Percentiles rank a stretch among this genome's conserved stretches.
These are phyloP conservation scores for Xylaria sp. DNA, from an alignment of 2,329 filamentous ascomycete species.

Conservation along the genomic window DNA sequence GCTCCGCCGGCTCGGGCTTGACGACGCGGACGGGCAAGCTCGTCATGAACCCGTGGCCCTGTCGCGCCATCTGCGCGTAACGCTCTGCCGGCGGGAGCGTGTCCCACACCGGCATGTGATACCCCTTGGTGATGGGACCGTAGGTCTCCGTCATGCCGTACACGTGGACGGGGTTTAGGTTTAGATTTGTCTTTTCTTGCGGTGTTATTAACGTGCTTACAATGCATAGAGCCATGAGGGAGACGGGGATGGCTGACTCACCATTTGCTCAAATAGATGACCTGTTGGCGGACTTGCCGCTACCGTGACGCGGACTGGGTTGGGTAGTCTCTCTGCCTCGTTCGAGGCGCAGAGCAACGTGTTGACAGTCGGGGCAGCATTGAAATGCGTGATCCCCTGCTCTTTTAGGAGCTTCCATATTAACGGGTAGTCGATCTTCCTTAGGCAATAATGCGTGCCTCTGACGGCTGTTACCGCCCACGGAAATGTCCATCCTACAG, in stretches of 20 bases:
- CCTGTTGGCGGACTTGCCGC: slow-evolving; percentile 90
- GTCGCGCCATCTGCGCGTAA: slow-evolving; percentile 89
- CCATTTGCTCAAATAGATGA: slow-evolving; percentile 94
- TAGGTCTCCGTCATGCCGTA: slow-evolving; percentile 93
- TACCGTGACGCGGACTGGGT: slow-evolving; percentile 86
- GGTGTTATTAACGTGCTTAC: neutral
- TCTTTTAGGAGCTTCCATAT: slow-evolving; percentile 91
- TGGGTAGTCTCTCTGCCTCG: slow-evolving; percentile 75
- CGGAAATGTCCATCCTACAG: slow-evolving; percentile 85
- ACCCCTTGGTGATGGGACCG: slow-evolving; percentile 94
- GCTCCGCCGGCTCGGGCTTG: slow-evolving; percentile 77
- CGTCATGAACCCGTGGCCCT: slow-evolving; percentile 91
- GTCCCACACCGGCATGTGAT: slow-evolving; percentile 88
- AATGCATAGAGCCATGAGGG: neutral
- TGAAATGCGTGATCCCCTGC: slow-evolving; percentile 92
- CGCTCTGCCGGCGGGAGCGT: slow-evolving; percentile 76
- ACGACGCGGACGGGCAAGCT: slow-evolving; percentile 80
- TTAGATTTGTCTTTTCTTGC: slow-evolving; percentile 62
- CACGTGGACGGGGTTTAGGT: slow-evolving; percentile 90
- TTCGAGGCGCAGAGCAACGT: slow-evolving; percentile 86
- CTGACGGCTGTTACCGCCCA: slow-evolving; percentile 93
- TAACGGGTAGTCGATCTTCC: slow-evolving; percentile 93
- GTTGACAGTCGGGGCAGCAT: slow-evolving; percentile 95
- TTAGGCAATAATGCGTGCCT: slow-evolving; percentile 93
- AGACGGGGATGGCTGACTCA: slow-evolving; percentile 45